Conservation (phyloP, 306 rosid species). For the Benincasa hispida region DNA sequence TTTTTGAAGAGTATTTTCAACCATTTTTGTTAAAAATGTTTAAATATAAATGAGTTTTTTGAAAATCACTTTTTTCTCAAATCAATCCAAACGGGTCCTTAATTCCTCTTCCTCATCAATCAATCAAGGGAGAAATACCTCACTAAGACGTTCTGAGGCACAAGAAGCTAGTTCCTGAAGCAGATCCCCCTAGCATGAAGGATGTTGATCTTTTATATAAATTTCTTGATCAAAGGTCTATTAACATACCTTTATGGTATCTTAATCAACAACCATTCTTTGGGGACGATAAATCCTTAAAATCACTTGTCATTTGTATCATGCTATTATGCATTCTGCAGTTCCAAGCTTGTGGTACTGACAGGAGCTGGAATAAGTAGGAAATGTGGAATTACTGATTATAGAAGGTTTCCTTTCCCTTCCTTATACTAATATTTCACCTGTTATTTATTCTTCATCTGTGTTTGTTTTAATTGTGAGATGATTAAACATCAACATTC, state of each 20-base stretch:
- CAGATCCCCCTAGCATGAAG: conserved; percentile 72
- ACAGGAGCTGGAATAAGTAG: conserved; percentile 95
- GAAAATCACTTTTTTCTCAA: too few relatives aligned
- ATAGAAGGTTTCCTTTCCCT: conserved; percentile 52
- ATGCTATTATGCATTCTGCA: conserved; percentile 19
- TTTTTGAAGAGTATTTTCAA: too few relatives aligned
- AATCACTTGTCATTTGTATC: neutral
- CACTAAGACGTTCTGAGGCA: conserved; percentile 26
- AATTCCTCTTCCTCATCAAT: conserved; percentile 16
- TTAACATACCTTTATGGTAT: neutral
- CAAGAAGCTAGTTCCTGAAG: conserved; percentile 57
- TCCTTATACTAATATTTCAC: neutral
- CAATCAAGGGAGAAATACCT: conserved; percentile 20
- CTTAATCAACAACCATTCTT: neutral
- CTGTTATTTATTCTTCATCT: neutral
- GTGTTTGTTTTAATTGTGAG: neutral
- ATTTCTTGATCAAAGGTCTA: conserved; percentile 57
- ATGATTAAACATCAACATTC: neutral
- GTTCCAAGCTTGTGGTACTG: conserved; percentile 58
- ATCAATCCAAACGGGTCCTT: too few relatives aligned
- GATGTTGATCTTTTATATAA: conserved; percentile 54
- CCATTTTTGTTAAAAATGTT: too few relatives aligned
- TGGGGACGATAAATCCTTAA: neutral
- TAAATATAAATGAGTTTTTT: too few relatives aligned
- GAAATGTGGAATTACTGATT: conserved; percentile 94